Evolutionary conservation across 2,329 filamentous ascomycete species (phyloP).

Genomic region (Chalaropsis thielavioides): DNA sequence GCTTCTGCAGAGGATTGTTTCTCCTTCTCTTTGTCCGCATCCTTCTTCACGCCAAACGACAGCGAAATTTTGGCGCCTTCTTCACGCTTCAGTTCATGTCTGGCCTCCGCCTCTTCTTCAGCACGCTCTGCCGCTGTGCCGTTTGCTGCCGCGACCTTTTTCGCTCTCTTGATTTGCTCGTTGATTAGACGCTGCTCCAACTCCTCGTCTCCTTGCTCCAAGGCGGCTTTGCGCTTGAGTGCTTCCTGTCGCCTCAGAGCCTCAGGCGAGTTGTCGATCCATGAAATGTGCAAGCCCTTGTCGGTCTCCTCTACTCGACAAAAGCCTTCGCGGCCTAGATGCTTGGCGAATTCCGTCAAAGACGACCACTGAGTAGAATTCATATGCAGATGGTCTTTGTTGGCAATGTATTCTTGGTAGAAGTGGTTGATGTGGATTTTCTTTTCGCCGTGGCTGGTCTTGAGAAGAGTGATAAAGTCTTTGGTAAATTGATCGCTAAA

Average conservation of each 20-base stretch:
- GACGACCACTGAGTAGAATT: constrained; percentile 82
- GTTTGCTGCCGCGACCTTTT: constrained; percentile 39
- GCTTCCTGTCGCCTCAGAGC: constrained; percentile 68
- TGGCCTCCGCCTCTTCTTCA: constrained; percentile 28
- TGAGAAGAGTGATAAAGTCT: constrained; percentile 64
- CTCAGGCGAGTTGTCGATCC: constrained; percentile 85
- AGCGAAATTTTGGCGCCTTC: constrained; percentile 66
- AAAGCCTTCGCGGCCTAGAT: constrained; percentile 72
- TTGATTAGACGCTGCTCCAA: constrained; percentile 68
- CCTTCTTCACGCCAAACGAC: constrained; percentile 42
- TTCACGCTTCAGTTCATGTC: constrained; percentile 40
- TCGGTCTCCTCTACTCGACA: constrained; percentile 79
- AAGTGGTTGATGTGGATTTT: constrained; percentile 79
- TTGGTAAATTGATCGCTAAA: constrained; percentile 69
- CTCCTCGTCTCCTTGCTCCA: constrained; percentile 84
- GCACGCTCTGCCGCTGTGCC: constrained; percentile 30
- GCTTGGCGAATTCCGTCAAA: constrained; percentile 79
- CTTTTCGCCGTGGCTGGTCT: constrained; percentile 82
- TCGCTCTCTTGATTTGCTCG: constrained; percentile 69
- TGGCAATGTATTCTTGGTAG: constrained; percentile 84
- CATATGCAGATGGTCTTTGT: constrained; percentile 84
- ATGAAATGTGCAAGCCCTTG: constrained; percentile 73
- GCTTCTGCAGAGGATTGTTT: constrained; percentile 16
- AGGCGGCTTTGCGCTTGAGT: constrained; percentile 65
- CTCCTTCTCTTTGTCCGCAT: constrained; percentile 18